Conservation (phyloP, 345 rosid species). For the Hibiscus tridactylites region DNA sequence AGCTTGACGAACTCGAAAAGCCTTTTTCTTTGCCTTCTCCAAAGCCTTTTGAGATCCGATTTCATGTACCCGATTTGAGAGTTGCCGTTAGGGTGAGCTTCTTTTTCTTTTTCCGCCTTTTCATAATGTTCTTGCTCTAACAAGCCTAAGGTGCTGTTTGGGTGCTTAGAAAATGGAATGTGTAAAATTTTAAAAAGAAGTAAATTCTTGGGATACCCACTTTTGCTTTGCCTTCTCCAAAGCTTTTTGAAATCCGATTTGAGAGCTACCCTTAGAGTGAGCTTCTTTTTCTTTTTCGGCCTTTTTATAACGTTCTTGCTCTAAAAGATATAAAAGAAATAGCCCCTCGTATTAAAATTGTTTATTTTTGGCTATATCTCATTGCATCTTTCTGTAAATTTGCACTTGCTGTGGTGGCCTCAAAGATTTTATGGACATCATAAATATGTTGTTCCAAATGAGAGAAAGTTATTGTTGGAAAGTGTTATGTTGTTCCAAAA, state of each 20-base stretch:
- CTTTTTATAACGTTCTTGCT: neutral
- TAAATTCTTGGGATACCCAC: neutral
- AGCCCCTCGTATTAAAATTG: neutral
- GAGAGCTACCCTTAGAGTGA: constrained; percentile 35
- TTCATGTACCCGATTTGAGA: constrained; percentile 56
- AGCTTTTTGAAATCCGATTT: constrained; percentile 50
- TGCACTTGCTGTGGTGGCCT: neutral
- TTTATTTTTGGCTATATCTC: neutral
- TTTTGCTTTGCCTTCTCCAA: constrained; percentile 26
- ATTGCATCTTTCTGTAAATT: neutral
- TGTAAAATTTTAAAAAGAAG: no score
- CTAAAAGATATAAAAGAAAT: neutral
- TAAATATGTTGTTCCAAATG: neutral
- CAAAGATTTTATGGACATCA: neutral
- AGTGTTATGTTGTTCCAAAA: neutral
- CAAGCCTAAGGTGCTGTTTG: neutral
- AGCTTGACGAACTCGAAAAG: constrained; percentile 38
- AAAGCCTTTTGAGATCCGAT: constrained; percentile 39
- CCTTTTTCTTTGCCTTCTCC: constrained; percentile 31
- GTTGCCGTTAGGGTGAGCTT: constrained; percentile 38
- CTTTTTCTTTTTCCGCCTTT: neutral
- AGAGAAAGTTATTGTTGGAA: neutral
- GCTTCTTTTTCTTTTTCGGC: neutral
- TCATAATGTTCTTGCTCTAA: neutral
- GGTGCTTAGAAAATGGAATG: neutral